Evolutionary conservation across 768 basidiomycete genomes (phyloP), one percentile per base, ranked within the genome.

Genomic region (Porpolomopsis calyptriformis): DNA sequence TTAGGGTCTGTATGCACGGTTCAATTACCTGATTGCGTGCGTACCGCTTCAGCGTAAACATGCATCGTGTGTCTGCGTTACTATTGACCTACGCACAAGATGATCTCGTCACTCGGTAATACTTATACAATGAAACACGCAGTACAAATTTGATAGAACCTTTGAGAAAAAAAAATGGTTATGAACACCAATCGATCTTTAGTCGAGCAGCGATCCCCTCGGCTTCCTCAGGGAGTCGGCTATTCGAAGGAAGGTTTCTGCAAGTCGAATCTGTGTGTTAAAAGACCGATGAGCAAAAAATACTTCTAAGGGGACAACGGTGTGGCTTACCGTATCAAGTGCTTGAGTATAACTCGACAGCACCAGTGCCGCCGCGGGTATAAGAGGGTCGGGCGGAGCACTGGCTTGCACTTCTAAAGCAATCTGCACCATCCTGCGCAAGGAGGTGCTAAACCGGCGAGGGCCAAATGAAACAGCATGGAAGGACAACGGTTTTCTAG

Each of bases 171-270:
- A n/a, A n/a, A n/a, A n/a, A n/a, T n/a, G n/a, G n/a, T n/a, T n/a
- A n/a, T n/a, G n/a, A n/a, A n/a, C n/a, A n/a, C n/a, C n/a, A n/a
- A n/a, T n/a, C n/a, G n/a, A 31, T 31, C 29, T 25, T 38, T 20
- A 39, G 38, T 23, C 40, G 50, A 77, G 54, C 46, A 79, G 55
- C 20, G 70, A 64, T 0, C 72, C 78, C 52, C 78, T 60, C 2
- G 77, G 72, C 52, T 74, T 80, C 50, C 67, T 65, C 58, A 80
- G 55, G 1, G 78, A 77, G 45, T 77, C 74, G 0, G 77, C 77
- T 41, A 79, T 68, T 25, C 70, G 70, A 18, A 79, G 54, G 67
- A 80, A 80, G 2, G 78, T 73, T 53, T 78, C 66, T 1, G 77
- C 70, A 6, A 80, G 66, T 49, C 67, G 69, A 12, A 78, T 64